These are phyloP conservation scores for Monilinia vaccinii-corymbosi DNA, from an alignment of 2,329 filamentous ascomycete genomes.

Conservation along the genomic window DNA sequence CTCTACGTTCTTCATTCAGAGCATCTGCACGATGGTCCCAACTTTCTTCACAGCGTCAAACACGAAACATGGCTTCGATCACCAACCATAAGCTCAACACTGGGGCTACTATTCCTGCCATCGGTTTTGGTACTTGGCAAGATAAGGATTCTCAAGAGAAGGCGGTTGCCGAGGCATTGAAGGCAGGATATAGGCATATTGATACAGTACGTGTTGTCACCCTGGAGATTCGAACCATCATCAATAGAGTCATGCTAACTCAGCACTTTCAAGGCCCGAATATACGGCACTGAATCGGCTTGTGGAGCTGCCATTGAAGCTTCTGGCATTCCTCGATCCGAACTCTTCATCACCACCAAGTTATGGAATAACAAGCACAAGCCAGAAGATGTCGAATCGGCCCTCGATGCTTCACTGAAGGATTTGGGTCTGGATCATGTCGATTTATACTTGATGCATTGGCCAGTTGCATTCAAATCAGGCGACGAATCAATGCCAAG, in stretches of 20 bases:
- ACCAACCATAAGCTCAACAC: constrained; percentile 30
- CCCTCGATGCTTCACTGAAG: constrained; percentile 63
- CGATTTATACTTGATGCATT: constrained; percentile 76
- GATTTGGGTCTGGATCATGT: constrained; percentile 70
- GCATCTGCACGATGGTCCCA: constrained; percentile 1
- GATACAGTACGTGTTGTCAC: constrained; percentile 28
- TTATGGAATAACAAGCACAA: constrained; percentile 68
- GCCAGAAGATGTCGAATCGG: constrained; percentile 46
- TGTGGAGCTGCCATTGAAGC: constrained; percentile 57
- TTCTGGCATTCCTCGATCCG: constrained; percentile 52
- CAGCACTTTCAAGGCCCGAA: constrained; percentile 65
- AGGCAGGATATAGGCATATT: constrained; percentile 43
- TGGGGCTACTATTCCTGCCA: constrained; percentile 30
- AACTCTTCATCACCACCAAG: constrained; percentile 60
- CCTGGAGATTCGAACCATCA: background rate
- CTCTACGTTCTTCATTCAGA: constrained; percentile 1
- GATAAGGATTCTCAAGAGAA: constrained; percentile 34
- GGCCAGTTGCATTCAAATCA: constrained; percentile 74
- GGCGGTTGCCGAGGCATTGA: constrained; percentile 32
- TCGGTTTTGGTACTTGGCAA: constrained; percentile 39
- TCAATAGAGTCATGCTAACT: background rate
- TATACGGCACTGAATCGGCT: constrained; percentile 72
- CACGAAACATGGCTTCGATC: constrained; percentile 15
- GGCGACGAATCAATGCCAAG: constrained; percentile 36
- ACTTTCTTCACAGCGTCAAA: constrained; percentile 15